Base-by-base conservation (phyloP, 257 asterid genomes). In the Fraxinus americana region DNA sequence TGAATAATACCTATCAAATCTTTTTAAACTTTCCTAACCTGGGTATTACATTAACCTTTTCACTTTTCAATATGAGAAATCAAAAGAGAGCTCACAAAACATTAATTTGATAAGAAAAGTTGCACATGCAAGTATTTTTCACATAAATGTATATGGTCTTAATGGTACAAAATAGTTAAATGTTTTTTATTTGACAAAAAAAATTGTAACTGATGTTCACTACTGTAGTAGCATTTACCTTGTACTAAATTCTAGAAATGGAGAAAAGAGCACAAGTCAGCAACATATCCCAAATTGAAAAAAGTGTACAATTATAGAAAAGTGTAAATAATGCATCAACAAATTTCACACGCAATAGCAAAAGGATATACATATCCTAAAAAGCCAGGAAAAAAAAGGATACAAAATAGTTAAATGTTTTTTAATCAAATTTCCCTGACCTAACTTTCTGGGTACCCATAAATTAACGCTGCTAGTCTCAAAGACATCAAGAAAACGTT, bases 181-280 rank as follows among this genome's bases (percentile, higher is more conserved):
- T 29, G 2, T 29, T 29, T 29, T 29, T 29, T 29, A 29, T 29
- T 29, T 29, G 30, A 29, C 30, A 29, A 29, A 0, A 29, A 29
- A 29, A 29, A 29, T 29, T 29, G 30, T 29, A 29, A 29, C 30
- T 29, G 30, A 1, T 29, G 1, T 78, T 82, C 81, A 74, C 45
- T 63, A 76, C 45, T 63, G 75, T 88, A 76, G 80, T 82, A 69
- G 83, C 90, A 81, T 78, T 81, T 85, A 81, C 84, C 79, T 84
- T 84, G 87, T 86, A 88, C 94, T 90, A 87, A 84, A 85, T 79
- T 73, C 82, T 85, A 85, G 39, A 91, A 76, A 90, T 80, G 79
- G 75, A 83, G 80, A 71, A 74, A 57, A 72, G 43, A 80, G 78
- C 75, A 73, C 78, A 75, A 83, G 89, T 89, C 90, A 90, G 92